Percentiles rank a stretch among this genome's conserved stretches.
These are phyloP conservation scores for Hsuehochloa calcarea DNA, from an alignment of 176 grass and related monocot species.

Conservation along the genomic window DNA sequence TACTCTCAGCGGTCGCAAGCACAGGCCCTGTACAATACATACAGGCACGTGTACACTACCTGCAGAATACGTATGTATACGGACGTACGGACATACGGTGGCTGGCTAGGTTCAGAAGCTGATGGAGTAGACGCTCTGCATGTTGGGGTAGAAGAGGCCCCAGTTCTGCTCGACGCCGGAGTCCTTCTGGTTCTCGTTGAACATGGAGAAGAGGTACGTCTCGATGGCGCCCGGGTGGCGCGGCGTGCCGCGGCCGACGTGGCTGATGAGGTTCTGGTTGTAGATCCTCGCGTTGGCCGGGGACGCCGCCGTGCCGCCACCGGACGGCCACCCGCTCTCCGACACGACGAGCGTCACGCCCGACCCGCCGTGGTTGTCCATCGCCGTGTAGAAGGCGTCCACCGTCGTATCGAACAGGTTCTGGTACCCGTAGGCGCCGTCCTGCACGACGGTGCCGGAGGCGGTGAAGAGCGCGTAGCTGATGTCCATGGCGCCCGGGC, in stretches of 20 bases:
- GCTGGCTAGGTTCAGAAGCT: constrained; percentile 37
- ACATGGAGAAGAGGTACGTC: constrained; percentile 72
- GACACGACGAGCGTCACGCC: constrained; percentile 55
- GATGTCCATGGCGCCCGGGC: constrained; percentile 33
- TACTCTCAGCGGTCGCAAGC: constrained; percentile 48
- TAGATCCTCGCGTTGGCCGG: constrained; percentile 51
- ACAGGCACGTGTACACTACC: neutral
- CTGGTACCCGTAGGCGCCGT: constrained; percentile 56
- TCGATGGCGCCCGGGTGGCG: constrained; percentile 52
- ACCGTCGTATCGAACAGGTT: constrained; percentile 75
- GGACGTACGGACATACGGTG: neutral
- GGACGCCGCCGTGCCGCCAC: constrained; percentile 21
- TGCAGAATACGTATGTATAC: neutral
- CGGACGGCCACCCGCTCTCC: constrained; percentile 72
- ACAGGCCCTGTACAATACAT: constrained; percentile 35
- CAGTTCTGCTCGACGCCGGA: constrained; percentile 55
- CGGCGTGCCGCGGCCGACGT: constrained; percentile 59
- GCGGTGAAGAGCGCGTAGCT: constrained; percentile 62
- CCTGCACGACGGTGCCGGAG: constrained; percentile 42
- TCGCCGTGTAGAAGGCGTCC: constrained; percentile 57
- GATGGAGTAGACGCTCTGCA: constrained; percentile 68
- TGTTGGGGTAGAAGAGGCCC: constrained; percentile 80
- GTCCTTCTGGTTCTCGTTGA: constrained; percentile 80
- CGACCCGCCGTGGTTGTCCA: constrained; percentile 37
- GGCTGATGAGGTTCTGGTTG: constrained; percentile 73